Evolutionary conservation across 2,329 filamentous ascomycete species (phyloP).

Genomic region (Aspergillus intermedius): DNA sequence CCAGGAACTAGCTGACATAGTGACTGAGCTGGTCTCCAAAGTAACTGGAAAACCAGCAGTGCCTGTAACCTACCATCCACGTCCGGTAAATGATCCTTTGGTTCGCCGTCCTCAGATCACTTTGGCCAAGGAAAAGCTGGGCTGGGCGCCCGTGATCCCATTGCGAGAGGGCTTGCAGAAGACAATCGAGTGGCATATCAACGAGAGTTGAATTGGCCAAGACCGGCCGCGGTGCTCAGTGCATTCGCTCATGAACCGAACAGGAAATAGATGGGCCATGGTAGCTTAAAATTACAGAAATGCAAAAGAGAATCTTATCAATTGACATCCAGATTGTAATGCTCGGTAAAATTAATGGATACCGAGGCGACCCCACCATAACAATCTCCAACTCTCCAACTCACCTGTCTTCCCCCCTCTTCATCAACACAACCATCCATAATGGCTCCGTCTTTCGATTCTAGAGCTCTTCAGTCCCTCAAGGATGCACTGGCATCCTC

Average conservation of each 20-base stretch:
- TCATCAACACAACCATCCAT: neutral
- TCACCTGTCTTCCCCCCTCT: neutral
- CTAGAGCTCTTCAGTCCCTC: conserved; percentile 6
- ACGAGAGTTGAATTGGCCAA: neutral
- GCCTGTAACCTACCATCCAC: conserved; percentile 5
- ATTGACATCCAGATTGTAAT: no score
- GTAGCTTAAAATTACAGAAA: no score
- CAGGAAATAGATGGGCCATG: no score
- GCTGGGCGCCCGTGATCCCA: conserved; percentile 19
- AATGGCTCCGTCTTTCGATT: neutral
- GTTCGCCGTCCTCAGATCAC: conserved; percentile 21
- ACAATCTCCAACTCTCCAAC: neutral
- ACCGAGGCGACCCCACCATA: no score
- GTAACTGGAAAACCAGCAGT: conserved; percentile 1
- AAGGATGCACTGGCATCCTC: conserved; percentile 7
- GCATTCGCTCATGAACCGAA: no score
- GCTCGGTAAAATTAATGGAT: no score
- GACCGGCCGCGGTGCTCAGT: no score
- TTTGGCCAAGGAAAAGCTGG: conserved; percentile 18
- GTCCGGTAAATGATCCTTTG: conserved; percentile 2
- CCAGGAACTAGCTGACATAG: conserved; percentile 21
- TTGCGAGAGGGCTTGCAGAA: conserved; percentile 19
- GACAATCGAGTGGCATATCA: conserved; percentile 18
- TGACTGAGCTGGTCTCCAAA: conserved; percentile 13
- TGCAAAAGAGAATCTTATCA: no score